Percentiles rank a stretch among this genome's conserved stretches.
Conservation (phyloP, 2,329 filamentous ascomycete genomes). For the Alternaria ventricosa region DNA sequence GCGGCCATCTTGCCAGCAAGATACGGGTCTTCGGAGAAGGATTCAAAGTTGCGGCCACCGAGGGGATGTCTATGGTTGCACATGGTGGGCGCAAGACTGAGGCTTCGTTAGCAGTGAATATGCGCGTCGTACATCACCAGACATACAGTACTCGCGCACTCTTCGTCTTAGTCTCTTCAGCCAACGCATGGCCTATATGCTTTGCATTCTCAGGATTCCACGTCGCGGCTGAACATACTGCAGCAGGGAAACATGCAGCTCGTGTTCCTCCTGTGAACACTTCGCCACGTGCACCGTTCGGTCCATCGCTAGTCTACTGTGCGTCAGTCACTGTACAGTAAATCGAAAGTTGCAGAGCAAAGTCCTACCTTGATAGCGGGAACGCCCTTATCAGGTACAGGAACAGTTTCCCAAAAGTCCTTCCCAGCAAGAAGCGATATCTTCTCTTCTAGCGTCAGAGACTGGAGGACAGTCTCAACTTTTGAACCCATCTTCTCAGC, state of each 20-base stretch:
- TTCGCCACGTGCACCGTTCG: conserved; percentile 69
- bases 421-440: conserved; percentile 44
- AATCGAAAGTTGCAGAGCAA: not conserved
- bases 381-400: conserved; percentile 64
- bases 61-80: conserved; percentile 82
- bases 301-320: conserved; percentile 67
- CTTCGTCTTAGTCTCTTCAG: conserved; percentile 73
- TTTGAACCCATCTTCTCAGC: conserved; percentile 27
- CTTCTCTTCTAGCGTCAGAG: conserved; percentile 46
- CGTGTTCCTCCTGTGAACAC: conserved; percentile 68
- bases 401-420: conserved; percentile 73
- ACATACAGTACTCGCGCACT: conserved; percentile 70
- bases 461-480: conserved; percentile 38
- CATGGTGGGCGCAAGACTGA: conserved; percentile 72
- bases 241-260: conserved; percentile 78
- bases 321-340: not conserved
- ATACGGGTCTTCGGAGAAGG: conserved; percentile 72
- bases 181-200: conserved; percentile 68
- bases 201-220: conserved; percentile 70
- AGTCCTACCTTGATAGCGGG: conserved; percentile 59
- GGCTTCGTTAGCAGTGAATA: not conserved
- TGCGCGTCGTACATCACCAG: not conserved
- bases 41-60: conserved; percentile 81
- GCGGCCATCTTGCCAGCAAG: conserved; percentile 72
- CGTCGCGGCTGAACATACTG: conserved; percentile 70